Evolutionary conservation across 2,329 filamentous ascomycete species (phyloP), one percentile per base, ranked within the genome.

Genomic region (Scedosporium apiospermum): DNA sequence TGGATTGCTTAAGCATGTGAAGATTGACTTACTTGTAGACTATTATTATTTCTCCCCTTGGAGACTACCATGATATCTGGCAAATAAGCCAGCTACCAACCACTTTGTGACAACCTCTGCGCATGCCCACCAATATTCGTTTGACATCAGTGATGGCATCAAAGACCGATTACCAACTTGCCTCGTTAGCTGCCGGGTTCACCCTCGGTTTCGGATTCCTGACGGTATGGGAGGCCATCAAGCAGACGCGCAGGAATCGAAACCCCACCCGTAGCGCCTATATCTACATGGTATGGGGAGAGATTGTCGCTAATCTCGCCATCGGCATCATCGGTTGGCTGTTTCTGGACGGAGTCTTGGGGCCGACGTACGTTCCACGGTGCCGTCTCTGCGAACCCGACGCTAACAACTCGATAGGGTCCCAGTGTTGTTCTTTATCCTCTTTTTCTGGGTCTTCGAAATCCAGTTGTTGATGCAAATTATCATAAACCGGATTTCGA

Each of bases 401-500:
- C 26, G 26, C 26, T 27, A 27, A 27, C 26, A 5, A 27, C 26
- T 27, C 26, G 14, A 26, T 27, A 74, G 73, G 1, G 62, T 75
- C 1, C 70, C 71, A 0, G 67, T 74, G 0, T 63, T 75, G 4
- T 74, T 76, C 63, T 74, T 74, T 38, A 71, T 76, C 42, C 64
- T 76, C 0, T 66, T 74, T 63, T 64, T 78, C 64, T 79, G 78
- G 76, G 72, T 75, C 0, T 73, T 79, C 27, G 71, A 80, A 63
- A 76, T 82, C 14, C 81, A 83, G 64, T 70, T 82, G 1, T 66
- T 83, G 1, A 76, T 82, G 71, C 80, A 83, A 65, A 83, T 84
- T 57, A 82, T 83, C 65, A 78, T 82, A 68, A 83, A 83, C 66
- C 76, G 81, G 61, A 78, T 82, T 23, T 74, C 76, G 0, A 74